Evolutionary conservation across 1,139 yeast genomes (phyloP), one percentile per base, ranked within the genome.

Genomic region (Protomyces macrosporus): DNA sequence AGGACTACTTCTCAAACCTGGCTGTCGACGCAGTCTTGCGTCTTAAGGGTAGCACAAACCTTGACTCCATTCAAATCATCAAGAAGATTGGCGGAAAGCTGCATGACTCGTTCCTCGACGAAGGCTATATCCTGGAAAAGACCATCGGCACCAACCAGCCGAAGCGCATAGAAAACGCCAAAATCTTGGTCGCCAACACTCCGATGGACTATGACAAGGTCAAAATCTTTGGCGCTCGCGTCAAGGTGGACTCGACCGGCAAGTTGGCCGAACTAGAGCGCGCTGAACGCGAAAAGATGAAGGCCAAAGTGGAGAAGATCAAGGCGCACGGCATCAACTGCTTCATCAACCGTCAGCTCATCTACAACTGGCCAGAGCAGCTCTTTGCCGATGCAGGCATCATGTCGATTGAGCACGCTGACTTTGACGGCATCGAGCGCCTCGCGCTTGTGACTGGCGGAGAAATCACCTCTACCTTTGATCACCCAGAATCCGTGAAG

Each of bases 311-410:
- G 67, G 93, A 87, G 65, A 90, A 90, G 75, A 93, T 93, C 74
- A 86, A 88, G 72, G 84, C 84, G 68, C 84, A 82, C 70, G 90
- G 93, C 67, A 86, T 90, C 73, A 89, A 89, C 75, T 87, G 93
- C 71, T 93, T 93, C 75, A 91, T 93, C 70, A 93, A 93, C 78
- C 85, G 98, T 74, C 98, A 93, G 76, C 83, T 95, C 72, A 93
- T 93, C 72, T 95, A 93, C 77, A 97, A 93, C 78, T 95, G 93
- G 82, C 98, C 99, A 37, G 98, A 93, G 77, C 97, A 90, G 76
- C 80, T 93, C 69, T 89, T 93, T 73, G 83, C 96, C 5, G 98
- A 93, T 72, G 77, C 90, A 53, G 85, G 86, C 65, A 88, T 93
- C 72, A 91, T 90, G 76, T 86, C 97, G 40, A 90, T 93, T 69